These are phyloP conservation scores for Limonium bicolor DNA, from an alignment of 148 eudicot species.

Conservation along the genomic window DNA sequence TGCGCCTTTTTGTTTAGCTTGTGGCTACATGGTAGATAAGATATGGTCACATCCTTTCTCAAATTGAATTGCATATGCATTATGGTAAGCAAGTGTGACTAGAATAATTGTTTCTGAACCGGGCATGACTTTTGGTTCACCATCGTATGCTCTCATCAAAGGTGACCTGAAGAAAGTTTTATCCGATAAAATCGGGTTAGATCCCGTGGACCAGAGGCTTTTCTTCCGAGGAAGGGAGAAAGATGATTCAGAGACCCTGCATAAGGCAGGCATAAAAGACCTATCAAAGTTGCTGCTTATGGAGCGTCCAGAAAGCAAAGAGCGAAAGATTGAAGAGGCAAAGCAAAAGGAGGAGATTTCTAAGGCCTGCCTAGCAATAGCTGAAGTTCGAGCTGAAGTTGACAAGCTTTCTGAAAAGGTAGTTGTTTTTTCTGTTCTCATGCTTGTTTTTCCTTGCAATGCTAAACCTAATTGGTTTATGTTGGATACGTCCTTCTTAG, in stretches of 20 bases:
- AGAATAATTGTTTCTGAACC: neutral
- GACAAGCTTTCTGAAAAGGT: slow-evolving; percentile 71
- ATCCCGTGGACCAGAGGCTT: slow-evolving; percentile 47
- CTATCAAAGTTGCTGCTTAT: slow-evolving; percentile 59
- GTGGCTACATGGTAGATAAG: neutral
- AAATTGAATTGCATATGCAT: neutral
- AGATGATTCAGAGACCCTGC: slow-evolving; percentile 44
- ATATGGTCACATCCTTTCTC: too few species aligned
- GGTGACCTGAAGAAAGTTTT: slow-evolving; percentile 58
- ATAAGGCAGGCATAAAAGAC: slow-evolving; percentile 62
- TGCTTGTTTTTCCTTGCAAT: neutral
- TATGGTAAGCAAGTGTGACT: neutral
- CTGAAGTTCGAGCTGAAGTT: slow-evolving; percentile 52
- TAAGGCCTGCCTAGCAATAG: slow-evolving; percentile 43
- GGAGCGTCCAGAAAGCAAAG: slow-evolving; percentile 33
- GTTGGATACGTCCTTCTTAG: slow-evolving; percentile 7
- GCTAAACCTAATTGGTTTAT: too few species aligned
- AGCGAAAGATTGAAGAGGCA: slow-evolving; percentile 35
- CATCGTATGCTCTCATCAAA: slow-evolving; percentile 13
- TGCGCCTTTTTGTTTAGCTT: neutral
- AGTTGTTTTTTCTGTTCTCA: too few species aligned
- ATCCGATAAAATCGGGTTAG: slow-evolving; percentile 37
- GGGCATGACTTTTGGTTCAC: neutral
- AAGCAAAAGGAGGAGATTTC: slow-evolving; percentile 24
- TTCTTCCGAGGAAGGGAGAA: slow-evolving; percentile 75